Evolutionary conservation across 2,329 filamentous ascomycete species (phyloP).

Genomic region (Microcyclospora pomicola): DNA sequence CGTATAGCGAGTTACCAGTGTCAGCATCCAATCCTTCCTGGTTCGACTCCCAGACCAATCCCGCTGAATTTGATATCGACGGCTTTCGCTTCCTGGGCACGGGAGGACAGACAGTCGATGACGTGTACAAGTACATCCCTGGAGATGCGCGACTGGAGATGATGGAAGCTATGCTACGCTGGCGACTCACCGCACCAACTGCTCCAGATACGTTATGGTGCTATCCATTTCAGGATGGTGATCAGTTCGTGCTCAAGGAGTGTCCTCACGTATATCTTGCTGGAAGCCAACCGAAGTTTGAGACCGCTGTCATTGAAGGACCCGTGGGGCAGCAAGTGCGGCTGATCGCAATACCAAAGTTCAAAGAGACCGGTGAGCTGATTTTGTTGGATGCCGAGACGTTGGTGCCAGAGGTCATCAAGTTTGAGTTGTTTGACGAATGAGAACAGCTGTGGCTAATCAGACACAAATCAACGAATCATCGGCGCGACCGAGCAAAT

Average conservation of each 20-base stretch:
- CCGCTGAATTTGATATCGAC: constrained; percentile 80
- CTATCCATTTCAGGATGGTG: constrained; percentile 89
- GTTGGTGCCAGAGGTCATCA: constrained; percentile 60
- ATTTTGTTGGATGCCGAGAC: constrained; percentile 78
- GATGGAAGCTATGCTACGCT: constrained; percentile 89
- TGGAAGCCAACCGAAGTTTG: constrained; percentile 42
- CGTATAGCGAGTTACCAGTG: constrained; percentile 44
- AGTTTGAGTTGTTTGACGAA: constrained; percentile 32
- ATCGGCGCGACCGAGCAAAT: too few species aligned
- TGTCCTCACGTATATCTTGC: constrained; percentile 89
- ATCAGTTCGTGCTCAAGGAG: constrained; percentile 72
- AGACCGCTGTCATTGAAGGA: constrained; percentile 45
- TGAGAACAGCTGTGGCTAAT: not conserved
- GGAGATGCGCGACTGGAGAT: constrained; percentile 65
- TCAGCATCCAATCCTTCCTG: constrained; percentile 43
- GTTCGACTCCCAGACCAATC: constrained; percentile 85
- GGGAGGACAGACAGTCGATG: constrained; percentile 84
- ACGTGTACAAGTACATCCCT: constrained; percentile 79
- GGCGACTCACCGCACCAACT: constrained; percentile 82
- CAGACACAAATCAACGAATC: too few species aligned
- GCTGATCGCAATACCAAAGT: constrained; percentile 71
- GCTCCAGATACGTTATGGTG: constrained; percentile 94
- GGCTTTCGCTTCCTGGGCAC: constrained; percentile 80
- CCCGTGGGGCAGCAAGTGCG: constrained; percentile 52
- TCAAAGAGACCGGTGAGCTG: constrained; percentile 62